Evolutionary conservation across 208 protist species (phyloP).

Genomic region (Wallacemonas sp.): DNA sequence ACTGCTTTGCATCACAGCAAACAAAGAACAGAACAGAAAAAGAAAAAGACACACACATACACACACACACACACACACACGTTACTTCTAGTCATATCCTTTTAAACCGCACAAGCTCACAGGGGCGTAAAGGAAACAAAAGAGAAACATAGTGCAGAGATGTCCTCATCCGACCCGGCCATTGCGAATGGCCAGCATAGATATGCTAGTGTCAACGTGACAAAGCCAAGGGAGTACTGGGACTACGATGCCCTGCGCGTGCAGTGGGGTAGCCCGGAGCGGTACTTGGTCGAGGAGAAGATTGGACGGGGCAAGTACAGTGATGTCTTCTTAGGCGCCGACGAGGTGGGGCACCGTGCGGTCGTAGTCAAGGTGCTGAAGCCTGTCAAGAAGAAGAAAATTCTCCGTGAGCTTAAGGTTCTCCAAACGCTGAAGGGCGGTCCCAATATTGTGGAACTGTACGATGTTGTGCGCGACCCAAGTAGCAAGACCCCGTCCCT

Average conservation of each 20-base stretch:
- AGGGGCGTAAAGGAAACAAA: background rate
- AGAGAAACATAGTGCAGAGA: conserved; percentile 5
- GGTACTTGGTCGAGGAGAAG: conserved; percentile 97
- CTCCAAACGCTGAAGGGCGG: conserved; percentile 98
- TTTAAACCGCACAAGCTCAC: background rate
- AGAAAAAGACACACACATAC: conserved; percentile 9
- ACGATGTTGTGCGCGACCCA: conserved; percentile 98
- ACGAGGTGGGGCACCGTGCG: conserved; percentile 78
- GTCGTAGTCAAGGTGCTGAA: conserved; percentile 99
- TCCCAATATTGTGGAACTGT: conserved; percentile 98
- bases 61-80: background rate
- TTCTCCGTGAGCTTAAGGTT: conserved; percentile 99
- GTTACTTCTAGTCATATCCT: background rate
- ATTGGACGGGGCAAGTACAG: conserved; percentile 99
- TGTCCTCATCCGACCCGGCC: conserved; percentile 27
- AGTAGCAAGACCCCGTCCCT: conserved; percentile 98
- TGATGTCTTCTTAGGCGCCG: conserved; percentile 99
- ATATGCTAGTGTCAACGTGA: conserved; percentile 80
- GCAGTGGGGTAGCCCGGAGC: conserved; percentile 94
- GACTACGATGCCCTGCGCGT: conserved; percentile 94
- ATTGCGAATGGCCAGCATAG: conserved; percentile 56
- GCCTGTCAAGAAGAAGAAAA: conserved; percentile 99
- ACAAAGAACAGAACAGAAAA: conserved; percentile 14
- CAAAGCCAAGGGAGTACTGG: conserved; percentile 94
- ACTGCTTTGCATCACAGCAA: background rate